Evolutionary conservation across 257 asterid genomes (phyloP).

Genomic region (Thymus quinquecostatus): DNA sequence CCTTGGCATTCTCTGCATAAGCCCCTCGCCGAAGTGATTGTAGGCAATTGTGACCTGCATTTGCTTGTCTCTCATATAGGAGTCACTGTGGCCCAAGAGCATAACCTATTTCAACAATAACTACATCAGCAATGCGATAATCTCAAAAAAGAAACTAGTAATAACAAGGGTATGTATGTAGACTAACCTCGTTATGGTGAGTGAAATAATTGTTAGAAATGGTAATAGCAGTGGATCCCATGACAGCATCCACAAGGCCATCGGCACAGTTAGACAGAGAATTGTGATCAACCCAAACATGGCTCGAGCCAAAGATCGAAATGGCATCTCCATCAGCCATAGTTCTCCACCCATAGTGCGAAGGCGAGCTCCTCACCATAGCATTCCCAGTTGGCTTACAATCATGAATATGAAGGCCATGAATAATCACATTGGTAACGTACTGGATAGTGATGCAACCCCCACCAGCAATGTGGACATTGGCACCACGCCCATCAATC

Average conservation of each 20-base stretch:
- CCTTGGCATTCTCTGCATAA: slow-evolving; percentile 98
- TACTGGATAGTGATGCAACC: slow-evolving; percentile 79
- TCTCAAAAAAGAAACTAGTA: not conserved
- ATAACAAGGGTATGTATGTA: not conserved
- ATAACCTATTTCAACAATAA: slow-evolving; percentile 60
- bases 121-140: slow-evolving; percentile 6
- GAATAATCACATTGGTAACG: slow-evolving; percentile 76
- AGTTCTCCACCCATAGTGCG: slow-evolving; percentile 91
- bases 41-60: slow-evolving; percentile 97
- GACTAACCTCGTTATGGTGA: slow-evolving; percentile 84
- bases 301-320: slow-evolving; percentile 88
- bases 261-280: slow-evolving; percentile 90
- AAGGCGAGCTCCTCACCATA: slow-evolving; percentile 84
- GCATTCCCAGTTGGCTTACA: slow-evolving; percentile 90
- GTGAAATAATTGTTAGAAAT: slow-evolving; percentile 86
- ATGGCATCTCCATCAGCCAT: slow-evolving; percentile 93
- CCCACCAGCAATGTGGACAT: slow-evolving; percentile 85
- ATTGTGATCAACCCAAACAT: slow-evolving; percentile 90
- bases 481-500: slow-evolving; percentile 80
- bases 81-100: slow-evolving; percentile 94
- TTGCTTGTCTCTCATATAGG: slow-evolving; percentile 76
- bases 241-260: slow-evolving; percentile 93
- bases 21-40: slow-evolving; percentile 94
- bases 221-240: slow-evolving; percentile 94
- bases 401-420: slow-evolving; percentile 84